Base-by-base conservation (phyloP, 1,284 basidiomycete species). In the Ustilago sp. region DNA sequence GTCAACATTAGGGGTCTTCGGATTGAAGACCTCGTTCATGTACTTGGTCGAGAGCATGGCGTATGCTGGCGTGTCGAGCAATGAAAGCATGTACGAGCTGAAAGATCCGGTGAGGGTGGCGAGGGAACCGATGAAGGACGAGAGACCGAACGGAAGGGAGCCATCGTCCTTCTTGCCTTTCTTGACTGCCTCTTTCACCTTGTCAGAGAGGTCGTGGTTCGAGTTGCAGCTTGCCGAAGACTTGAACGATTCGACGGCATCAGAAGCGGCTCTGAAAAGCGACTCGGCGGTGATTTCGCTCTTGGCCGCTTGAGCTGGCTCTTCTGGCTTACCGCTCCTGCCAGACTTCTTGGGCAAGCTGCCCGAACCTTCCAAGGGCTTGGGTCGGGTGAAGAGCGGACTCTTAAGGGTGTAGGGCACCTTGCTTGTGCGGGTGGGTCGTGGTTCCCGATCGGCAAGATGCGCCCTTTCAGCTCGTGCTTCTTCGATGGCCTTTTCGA, bases 41-140 rank as follows among this genome's bases (percentile, higher is more conserved):
- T 93, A 98, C 9, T 90, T 87, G 2, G 95, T 93, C 6, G 94
- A 96, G 50, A 99, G 90, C 87, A 98, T 98, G 15, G 93, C 92
- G 86, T 99, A 99, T 0, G 97, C 97, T 0, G 97, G 97, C 1
- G 95, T 95, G 88, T 99, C 97, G 80, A 99, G 90, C 62, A 96
- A 88, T 61, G 93, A 93, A n/a, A 99, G 90, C 45, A 99, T 89
- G 80, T 95, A 91, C 1, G 92, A 92, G 8, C 94, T 94, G 83
- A 98, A 91, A 12, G 92, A 92, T 4, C 91, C 91, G 0, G 93
- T 92, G 13, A 95, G 88, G 4, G 90, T 74, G 31, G 71, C 60
- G 12, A 84, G 67, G 7, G 79, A 79, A 9, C 66, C 60, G 39
- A 78, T 71, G 63, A 83, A 77, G 32, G 59, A 54, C 3, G 67